Evolutionary conservation across 176 grass and related monocot species (phyloP).

Genomic region (Cymbopogon citratus): DNA sequence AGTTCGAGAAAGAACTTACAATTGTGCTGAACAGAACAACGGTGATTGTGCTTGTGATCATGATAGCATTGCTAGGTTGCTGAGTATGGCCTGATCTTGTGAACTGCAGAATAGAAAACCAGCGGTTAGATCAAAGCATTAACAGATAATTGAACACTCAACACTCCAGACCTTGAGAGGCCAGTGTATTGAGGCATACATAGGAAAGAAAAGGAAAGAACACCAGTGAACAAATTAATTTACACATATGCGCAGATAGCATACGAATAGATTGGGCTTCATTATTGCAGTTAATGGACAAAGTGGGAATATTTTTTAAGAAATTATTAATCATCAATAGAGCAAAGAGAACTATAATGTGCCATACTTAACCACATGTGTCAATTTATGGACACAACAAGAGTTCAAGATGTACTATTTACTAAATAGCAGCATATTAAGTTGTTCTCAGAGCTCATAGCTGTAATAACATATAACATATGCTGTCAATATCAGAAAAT

Average conservation of each 20-base stretch:
- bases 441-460: not conserved
- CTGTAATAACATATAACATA: not conserved
- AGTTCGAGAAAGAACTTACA: conserved; percentile 39
- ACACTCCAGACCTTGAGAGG: not conserved
- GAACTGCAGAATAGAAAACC: conserved; percentile 47
- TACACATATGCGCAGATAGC: not conserved
- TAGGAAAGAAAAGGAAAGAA: not conserved
- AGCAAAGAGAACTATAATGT: not conserved
- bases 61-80: conserved; percentile 76
- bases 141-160: not conserved
- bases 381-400: not conserved
- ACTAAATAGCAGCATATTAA: not conserved
- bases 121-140: not conserved
- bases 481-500: not conserved
- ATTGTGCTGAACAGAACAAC: conserved; percentile 88
- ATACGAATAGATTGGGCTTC: not conserved
- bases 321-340: not conserved
- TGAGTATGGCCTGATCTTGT: conserved; percentile 79
- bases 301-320: not conserved
- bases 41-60: conserved; percentile 90
- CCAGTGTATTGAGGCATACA: not conserved
- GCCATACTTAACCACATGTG: not conserved
- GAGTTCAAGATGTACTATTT: not conserved
- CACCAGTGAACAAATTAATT: not conserved
- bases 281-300: not conserved